Percentiles rank a stretch among this genome's conserved stretches.
These are phyloP conservation scores for Ajuga chamaepitys DNA, from an alignment of 257 asterid species.

Conservation along the genomic window DNA sequence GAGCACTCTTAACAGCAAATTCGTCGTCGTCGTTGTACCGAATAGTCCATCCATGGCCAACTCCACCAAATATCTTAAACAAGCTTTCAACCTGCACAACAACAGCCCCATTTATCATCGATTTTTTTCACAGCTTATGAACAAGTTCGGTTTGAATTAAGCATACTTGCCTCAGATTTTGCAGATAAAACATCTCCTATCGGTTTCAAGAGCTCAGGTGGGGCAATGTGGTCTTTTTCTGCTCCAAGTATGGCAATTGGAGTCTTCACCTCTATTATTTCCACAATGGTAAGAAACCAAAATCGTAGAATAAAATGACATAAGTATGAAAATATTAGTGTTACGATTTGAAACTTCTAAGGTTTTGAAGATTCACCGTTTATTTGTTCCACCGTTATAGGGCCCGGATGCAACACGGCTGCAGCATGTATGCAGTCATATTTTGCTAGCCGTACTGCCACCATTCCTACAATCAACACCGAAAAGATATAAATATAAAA, in stretches of 20 bases:
- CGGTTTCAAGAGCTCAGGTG: conserved; percentile 34
- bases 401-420: conserved; percentile 65
- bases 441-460: conserved; percentile 44
- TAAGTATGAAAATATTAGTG: background rate
- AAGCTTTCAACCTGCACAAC: conserved; percentile 49
- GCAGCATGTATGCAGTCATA: conserved; percentile 48
- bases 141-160: background rate
- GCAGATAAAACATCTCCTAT: conserved; percentile 34
- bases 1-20: conserved; percentile 39
- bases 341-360: background rate
- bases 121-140: background rate
- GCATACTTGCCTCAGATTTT: conserved; percentile 35
- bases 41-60: conserved; percentile 57
- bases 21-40: conserved; percentile 42
- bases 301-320: background rate
- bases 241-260: conserved; percentile 64
- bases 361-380: conserved; percentile 27
- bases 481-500: no score
- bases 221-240: conserved; percentile 33
- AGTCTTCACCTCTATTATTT: conserved; percentile 42
- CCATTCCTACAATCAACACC: conserved; percentile 32
- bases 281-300: background rate
- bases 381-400: conserved; percentile 45
- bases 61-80: conserved; percentile 61
- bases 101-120: background rate